Percentiles rank a stretch among this genome's conserved stretches.
Evolutionary conservation across 73 alveolate species (phyloP).

Genomic region (Tetrahymena malaccensis): DNA sequence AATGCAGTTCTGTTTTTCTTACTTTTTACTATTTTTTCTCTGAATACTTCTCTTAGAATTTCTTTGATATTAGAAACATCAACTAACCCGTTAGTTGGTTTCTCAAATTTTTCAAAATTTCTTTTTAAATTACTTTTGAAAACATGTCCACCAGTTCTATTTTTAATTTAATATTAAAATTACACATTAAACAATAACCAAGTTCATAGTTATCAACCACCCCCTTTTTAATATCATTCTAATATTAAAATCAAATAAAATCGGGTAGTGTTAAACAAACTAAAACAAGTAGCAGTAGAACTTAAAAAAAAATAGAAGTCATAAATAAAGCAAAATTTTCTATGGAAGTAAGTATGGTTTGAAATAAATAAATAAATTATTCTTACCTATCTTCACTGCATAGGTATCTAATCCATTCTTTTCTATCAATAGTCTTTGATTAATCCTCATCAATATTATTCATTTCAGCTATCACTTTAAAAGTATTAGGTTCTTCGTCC

Average conservation of each 20-base stretch:
- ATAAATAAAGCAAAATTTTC: neutral
- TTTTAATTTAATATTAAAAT: neutral
- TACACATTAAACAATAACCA: too few relatives aligned
- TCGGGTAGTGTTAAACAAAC: too few relatives aligned
- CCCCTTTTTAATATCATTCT: too few relatives aligned
- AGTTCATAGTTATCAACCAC: too few relatives aligned
- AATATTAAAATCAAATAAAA: too few relatives aligned
- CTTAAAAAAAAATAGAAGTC: neutral
- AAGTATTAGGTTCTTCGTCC: slow-evolving; percentile 22
- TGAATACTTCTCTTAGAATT: neutral
- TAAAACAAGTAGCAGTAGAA: too few relatives aligned
- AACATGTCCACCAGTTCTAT: neutral
- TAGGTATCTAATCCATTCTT: slow-evolving; percentile 24
- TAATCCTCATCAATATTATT: slow-evolving; percentile 7
- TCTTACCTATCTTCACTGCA: neutral
- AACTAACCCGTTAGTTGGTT: neutral
- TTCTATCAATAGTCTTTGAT: slow-evolving; percentile 5
- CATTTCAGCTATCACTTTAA: slow-evolving; percentile 15
- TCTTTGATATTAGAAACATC: neutral
- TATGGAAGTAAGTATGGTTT: too few relatives aligned
- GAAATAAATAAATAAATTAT: neutral
- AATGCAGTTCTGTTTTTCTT: neutral
- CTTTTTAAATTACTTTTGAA: neutral
- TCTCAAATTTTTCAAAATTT: neutral
- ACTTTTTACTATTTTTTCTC: neutral